Percentiles rank a stretch among this genome's conserved stretches.
These are phyloP conservation scores for Polychytrium aggregatum DNA, from an alignment of 192 early-diverging fungal genomes.

Conservation along the genomic window DNA sequence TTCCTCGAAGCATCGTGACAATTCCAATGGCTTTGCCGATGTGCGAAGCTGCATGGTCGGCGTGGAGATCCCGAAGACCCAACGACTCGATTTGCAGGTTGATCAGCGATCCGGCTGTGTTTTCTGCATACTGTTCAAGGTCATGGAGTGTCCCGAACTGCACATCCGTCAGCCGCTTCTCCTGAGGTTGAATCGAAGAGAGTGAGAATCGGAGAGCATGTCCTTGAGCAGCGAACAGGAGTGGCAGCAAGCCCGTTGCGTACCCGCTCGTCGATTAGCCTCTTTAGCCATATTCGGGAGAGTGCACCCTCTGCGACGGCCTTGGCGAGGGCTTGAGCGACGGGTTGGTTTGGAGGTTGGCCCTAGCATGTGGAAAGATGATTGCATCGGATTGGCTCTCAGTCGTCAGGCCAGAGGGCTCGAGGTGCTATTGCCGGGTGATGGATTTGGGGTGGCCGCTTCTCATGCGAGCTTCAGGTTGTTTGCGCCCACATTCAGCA, in stretches of 20 bases:
- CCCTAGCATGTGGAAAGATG: constrained; percentile 19
- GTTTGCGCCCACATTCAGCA: no score
- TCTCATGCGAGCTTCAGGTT: no score
- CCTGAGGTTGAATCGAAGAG: no score
- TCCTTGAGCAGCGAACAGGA: no score
- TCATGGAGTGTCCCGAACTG: constrained; percentile 60
- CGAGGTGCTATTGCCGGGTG: no score
- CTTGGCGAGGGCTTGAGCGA: constrained; percentile 54
- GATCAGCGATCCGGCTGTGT: constrained; percentile 72
- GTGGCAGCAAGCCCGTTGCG: no score
- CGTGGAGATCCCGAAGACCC: constrained; percentile 64
- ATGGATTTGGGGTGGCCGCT: no score
- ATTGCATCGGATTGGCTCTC: neutral
- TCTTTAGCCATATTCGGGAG: constrained; percentile 69
- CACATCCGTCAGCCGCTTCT: constrained; percentile 45
- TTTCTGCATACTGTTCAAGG: constrained; percentile 82
- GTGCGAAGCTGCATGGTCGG: constrained; percentile 83
- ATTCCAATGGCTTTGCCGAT: constrained; percentile 87
- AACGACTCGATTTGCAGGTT: constrained; percentile 84
- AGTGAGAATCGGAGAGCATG: no score
- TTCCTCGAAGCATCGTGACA: constrained; percentile 55
- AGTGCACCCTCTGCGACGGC: constrained; percentile 41
- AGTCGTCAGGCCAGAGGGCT: constrained; percentile 6
- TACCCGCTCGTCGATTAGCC: constrained; percentile 61
- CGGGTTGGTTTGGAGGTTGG: constrained; percentile 63